Conservation (phyloP, 2,329 filamentous ascomycete species). For the Thelonectria olida region DNA sequence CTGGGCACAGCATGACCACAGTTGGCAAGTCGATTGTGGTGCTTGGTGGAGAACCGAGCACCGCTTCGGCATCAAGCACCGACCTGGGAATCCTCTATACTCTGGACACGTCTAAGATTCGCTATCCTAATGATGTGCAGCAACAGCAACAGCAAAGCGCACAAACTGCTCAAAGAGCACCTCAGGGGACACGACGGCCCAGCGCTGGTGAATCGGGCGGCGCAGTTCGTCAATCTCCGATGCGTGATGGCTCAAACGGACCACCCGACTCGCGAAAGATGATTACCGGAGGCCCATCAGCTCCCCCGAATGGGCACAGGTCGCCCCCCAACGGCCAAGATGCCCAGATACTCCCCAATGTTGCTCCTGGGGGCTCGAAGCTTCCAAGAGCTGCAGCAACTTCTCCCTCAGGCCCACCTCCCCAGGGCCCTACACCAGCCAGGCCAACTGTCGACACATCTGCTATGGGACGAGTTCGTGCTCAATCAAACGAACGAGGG, state of each 20-base stretch:
- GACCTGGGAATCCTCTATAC: slow-evolving; percentile 92
- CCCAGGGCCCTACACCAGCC: slow-evolving; percentile 61
- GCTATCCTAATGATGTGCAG: slow-evolving; percentile 84
- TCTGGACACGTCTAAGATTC: slow-evolving; percentile 93
- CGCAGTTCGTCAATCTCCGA: slow-evolving; percentile 49
- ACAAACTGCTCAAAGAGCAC: slow-evolving; percentile 47
- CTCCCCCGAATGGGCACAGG: slow-evolving; percentile 53
- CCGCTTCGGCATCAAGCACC: slow-evolving; percentile 79
- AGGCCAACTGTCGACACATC: slow-evolving; percentile 56
- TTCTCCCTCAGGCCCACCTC: slow-evolving; percentile 61
- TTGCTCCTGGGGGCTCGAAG: slow-evolving; percentile 49
- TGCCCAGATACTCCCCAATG: slow-evolving; percentile 44
- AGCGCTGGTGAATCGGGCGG: slow-evolving; percentile 50
- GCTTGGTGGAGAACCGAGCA: slow-evolving; percentile 92
- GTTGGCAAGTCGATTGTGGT: slow-evolving; percentile 93
- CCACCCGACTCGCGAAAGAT: slow-evolving; percentile 60
- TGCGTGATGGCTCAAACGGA: slow-evolving; percentile 63
- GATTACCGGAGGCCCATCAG: slow-evolving; percentile 42
- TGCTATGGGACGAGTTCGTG: slow-evolving; percentile 55
- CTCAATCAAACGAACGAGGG: slow-evolving; percentile 59
- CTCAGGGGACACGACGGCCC: slow-evolving; percentile 52
- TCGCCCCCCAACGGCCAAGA: slow-evolving; percentile 52
- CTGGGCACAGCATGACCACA: slow-evolving; percentile 97
- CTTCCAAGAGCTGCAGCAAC: slow-evolving; percentile 42
- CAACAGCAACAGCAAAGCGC: slow-evolving; percentile 44